Conservation (phyloP, 352 stramenopile species). For the Phytopythium vexans region DNA sequence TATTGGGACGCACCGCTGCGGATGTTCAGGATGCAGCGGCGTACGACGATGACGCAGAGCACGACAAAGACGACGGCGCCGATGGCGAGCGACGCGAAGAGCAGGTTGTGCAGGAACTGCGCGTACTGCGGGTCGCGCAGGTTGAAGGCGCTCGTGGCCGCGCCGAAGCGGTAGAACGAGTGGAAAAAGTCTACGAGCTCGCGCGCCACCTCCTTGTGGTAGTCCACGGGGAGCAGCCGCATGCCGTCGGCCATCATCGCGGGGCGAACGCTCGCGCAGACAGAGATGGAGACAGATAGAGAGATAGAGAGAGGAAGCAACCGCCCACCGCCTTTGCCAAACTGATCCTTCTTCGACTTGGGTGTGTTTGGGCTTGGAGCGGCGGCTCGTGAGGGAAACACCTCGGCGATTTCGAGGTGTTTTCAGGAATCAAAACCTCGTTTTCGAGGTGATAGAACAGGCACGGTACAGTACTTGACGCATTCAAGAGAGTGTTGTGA, state of each 20-base stretch:
- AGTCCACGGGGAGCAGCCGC: conserved; percentile 59
- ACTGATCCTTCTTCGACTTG: too few relatives aligned
- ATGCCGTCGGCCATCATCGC: conserved; percentile 18
- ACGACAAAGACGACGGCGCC: conserved; percentile 60
- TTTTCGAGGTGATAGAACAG: not conserved
- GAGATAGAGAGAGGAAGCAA: not conserved
- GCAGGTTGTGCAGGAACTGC: conserved; percentile 66
- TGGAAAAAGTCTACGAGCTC: conserved; percentile 77
- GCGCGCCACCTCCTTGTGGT: conserved; percentile 61
- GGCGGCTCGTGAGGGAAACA: too few relatives aligned
- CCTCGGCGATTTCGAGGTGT: too few relatives aligned
- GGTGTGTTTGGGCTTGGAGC: too few relatives aligned
- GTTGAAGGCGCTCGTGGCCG: conserved; percentile 47
- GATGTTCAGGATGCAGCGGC: conserved; percentile 68
- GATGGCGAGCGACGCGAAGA: conserved; percentile 63
- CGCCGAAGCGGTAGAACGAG: conserved; percentile 75
- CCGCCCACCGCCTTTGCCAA: not conserved
- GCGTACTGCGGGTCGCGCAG: conserved; percentile 46
- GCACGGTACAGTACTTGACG: too few relatives aligned
- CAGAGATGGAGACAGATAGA: not conserved
- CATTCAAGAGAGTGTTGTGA: too few relatives aligned
- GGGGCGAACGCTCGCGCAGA: not conserved
- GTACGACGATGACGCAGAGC: conserved; percentile 65
- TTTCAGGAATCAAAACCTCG: not conserved
- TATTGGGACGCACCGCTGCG: conserved; percentile 38